These are phyloP conservation scores for Eragrostis nindensis DNA, from an alignment of 176 grass and related monocot species.

Conservation along the genomic window DNA sequence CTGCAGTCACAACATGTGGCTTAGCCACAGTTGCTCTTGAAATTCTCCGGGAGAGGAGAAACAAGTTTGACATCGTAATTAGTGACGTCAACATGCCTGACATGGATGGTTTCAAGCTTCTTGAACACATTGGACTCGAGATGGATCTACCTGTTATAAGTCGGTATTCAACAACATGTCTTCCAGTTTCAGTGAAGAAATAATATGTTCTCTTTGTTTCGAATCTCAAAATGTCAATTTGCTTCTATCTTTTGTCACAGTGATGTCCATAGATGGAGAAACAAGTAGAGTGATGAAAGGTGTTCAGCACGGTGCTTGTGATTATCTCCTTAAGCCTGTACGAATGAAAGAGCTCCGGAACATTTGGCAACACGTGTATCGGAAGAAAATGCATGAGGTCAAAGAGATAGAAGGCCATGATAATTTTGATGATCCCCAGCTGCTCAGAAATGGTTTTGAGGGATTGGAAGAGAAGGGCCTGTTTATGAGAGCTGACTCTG, in stretches of 20 bases:
- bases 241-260: constrained; percentile 61
- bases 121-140: constrained; percentile 94
- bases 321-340: constrained; percentile 98
- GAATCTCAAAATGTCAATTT: constrained; percentile 42
- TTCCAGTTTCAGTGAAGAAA: constrained; percentile 35
- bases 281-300: constrained; percentile 99
- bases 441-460: constrained; percentile 70
- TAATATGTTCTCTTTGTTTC: constrained; percentile 24
- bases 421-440: constrained; percentile 69
- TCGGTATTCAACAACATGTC: constrained; percentile 56
- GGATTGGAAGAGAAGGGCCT: constrained; percentile 70
- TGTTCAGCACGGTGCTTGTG: constrained; percentile 96
- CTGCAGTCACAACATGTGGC: constrained; percentile 85
- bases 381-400: constrained; percentile 97
- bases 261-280: constrained; percentile 99
- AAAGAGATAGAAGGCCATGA: constrained; percentile 87
- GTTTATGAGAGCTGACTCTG: constrained; percentile 50
- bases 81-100: constrained; percentile 99
- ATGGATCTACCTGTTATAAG: constrained; percentile 99
- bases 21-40: constrained; percentile 82
- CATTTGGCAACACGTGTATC: constrained; percentile 98
- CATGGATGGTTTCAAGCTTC: constrained; percentile 99
- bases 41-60: constrained; percentile 84
- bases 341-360: constrained; percentile 98
- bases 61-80: constrained; percentile 96